Evolutionary conservation across 1,284 basidiomycete species (phyloP).

Genomic region (Heterobasidion occidentale): DNA sequence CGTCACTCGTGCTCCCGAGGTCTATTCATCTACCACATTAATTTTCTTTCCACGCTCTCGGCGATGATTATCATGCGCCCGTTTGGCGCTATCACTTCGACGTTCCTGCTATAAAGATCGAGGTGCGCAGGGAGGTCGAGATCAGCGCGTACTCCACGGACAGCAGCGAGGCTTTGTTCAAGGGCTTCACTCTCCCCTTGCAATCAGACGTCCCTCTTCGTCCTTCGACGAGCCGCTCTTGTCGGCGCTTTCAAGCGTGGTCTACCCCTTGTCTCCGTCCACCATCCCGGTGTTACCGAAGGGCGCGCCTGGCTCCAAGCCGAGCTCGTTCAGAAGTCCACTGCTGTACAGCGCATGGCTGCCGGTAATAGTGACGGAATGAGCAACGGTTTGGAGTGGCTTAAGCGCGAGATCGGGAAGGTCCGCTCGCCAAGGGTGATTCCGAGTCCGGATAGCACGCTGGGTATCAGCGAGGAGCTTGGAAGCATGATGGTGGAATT

Average conservation of each 20-base stretch:
- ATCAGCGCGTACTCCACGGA: constrained; percentile 39
- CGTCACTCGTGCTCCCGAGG: constrained; percentile 52
- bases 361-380: constrained; percentile 48
- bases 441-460: constrained; percentile 7
- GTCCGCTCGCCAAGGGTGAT: constrained; percentile 30
- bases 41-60: constrained; percentile 68
- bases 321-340: constrained; percentile 36
- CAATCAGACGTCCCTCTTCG: constrained; percentile 31
- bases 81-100: constrained; percentile 62
- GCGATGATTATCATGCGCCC: constrained; percentile 75
- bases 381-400: constrained; percentile 43
- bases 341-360: constrained; percentile 47
- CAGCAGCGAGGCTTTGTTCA: constrained; percentile 47
- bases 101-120: constrained; percentile 51
- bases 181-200: constrained; percentile 29
- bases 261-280: constrained; percentile 26
- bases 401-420: constrained; percentile 46
- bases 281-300: constrained; percentile 77
- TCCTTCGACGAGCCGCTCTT: constrained; percentile 76
- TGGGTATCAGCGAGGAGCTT: constrained; percentile 17
- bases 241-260: constrained; percentile 61
- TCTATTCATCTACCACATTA: constrained; percentile 78
- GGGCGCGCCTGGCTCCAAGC: constrained; percentile 37
- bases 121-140: constrained; percentile 67
- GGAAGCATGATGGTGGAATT: constrained; percentile 54